A percentile compares a stretch with the other conserved stretches of the same genome.
Evolutionary conservation across 805 yeast species (phyloP).

Genomic region (Metahyphopichia silvanorum): DNA sequence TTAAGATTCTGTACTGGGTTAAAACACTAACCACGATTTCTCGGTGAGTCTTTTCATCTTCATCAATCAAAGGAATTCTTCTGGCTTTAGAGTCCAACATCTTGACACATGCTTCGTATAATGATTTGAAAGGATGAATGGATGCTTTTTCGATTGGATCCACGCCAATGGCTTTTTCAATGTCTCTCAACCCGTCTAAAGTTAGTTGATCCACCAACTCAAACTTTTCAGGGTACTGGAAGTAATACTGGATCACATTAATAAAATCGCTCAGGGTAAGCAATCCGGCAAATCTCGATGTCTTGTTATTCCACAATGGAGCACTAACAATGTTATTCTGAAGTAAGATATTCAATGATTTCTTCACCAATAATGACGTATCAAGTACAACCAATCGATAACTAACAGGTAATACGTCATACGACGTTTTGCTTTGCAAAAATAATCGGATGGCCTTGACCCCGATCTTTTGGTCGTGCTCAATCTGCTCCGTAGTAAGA

Average conservation of each 20-base stretch:
- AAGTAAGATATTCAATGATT: slow-evolving; percentile 81
- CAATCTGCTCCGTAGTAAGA: slow-evolving; percentile 38
- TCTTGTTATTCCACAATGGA: slow-evolving; percentile 90
- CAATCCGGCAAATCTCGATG: slow-evolving; percentile 90
- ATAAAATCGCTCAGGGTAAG: slow-evolving; percentile 90
- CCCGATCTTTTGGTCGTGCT: slow-evolving; percentile 69
- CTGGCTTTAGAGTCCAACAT: slow-evolving; percentile 88
- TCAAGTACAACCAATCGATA: slow-evolving; percentile 91
- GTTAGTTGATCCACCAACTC: slow-evolving; percentile 85
- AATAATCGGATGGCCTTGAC: slow-evolving; percentile 80
- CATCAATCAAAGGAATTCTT: slow-evolving; percentile 91
- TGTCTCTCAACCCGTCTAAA: slow-evolving; percentile 78
- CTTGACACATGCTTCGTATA: slow-evolving; percentile 89
- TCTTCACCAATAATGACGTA: slow-evolving; percentile 84
- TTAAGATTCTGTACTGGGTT: slow-evolving; percentile 93
- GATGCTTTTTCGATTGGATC: slow-evolving; percentile 81
- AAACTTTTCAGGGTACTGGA: slow-evolving; percentile 82
- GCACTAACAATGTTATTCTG: slow-evolving; percentile 96
- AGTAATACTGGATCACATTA: slow-evolving; percentile 91
- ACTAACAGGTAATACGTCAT: slow-evolving; percentile 94
- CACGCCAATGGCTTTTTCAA: slow-evolving; percentile 84
- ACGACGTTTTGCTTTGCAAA: slow-evolving; percentile 85
- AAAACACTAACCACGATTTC: slow-evolving; percentile 94
- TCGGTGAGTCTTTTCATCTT: slow-evolving; percentile 86
- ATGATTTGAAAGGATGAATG: slow-evolving; percentile 84